Percentiles rank a stretch among this genome's conserved stretches.
Evolutionary conservation across 257 asterid genomes (phyloP).

Genomic region (Solanum piurae): DNA sequence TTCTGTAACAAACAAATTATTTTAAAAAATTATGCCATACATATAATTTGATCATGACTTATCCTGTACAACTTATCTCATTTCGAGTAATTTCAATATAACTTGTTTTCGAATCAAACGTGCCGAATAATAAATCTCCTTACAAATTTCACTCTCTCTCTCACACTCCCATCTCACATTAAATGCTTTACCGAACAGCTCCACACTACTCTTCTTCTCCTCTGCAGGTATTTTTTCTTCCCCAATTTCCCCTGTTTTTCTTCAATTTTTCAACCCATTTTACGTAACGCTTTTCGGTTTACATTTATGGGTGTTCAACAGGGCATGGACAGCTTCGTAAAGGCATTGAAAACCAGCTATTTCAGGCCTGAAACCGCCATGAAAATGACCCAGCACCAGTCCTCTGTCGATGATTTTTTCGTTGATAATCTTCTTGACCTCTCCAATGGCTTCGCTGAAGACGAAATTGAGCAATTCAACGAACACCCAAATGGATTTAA

Average conservation of each 20-base stretch:
- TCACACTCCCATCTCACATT: neutral
- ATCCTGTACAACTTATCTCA: no score
- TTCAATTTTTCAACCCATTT: neutral
- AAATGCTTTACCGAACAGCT: neutral
- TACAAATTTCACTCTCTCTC: neutral
- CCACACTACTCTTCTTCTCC: neutral
- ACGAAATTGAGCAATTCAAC: neutral
- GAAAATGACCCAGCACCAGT: neutral
- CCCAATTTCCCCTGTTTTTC: neutral
- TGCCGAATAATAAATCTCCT: neutral
- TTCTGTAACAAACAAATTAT: no score
- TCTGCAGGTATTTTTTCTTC: neutral
- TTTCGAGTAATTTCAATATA: rapidly evolving
- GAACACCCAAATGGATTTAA: neutral
- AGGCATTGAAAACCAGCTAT: neutral
- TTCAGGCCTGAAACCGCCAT: neutral
- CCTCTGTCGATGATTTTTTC: neutral
- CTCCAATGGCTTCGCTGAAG: neutral
- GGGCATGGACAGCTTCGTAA: neutral
- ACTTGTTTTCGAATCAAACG: no score
- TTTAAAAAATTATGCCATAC: no score
- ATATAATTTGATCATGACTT: no score
- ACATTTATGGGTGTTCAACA: neutral
- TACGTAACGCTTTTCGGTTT: neutral
- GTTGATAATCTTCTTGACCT: neutral